A percentile compares a stretch with the other conserved stretches of the same genome.
Evolutionary conservation across 495 filamentous ascomycete species (phyloP).

Genomic region (Aspergillus mulundensis): DNA sequence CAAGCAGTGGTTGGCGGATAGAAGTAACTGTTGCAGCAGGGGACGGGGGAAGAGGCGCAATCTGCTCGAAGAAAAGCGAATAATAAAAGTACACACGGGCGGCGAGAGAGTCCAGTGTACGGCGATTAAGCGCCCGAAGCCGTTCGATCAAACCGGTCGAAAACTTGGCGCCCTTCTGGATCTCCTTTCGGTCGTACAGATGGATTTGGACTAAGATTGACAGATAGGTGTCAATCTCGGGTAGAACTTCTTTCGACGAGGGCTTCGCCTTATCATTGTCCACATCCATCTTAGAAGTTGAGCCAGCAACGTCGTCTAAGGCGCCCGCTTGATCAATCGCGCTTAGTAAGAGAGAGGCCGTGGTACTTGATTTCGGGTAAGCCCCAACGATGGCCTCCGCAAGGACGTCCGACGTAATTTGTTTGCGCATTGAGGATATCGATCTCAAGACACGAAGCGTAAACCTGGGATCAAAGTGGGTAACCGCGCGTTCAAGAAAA

Average conservation of each 20-base stretch:
- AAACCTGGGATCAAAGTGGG: conserved; percentile 92
- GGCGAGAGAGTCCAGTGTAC: conserved; percentile 88
- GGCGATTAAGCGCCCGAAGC: conserved; percentile 84
- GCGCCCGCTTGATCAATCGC: conserved; percentile 62
- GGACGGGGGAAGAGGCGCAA: conserved; percentile 80
- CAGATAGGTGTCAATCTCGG: conserved; percentile 89
- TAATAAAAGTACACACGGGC: conserved; percentile 98
- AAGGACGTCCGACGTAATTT: conserved; percentile 75
- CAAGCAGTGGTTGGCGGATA: conserved; percentile 80
- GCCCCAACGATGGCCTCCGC: conserved; percentile 76
- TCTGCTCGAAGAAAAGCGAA: conserved; percentile 86
- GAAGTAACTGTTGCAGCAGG: conserved; percentile 75
- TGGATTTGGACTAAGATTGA: conserved; percentile 86
- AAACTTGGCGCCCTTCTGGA: conserved; percentile 75
- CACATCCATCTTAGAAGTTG: conserved; percentile 69
- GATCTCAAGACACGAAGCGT: conserved; percentile 88
- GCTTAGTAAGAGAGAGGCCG: conserved; percentile 64
- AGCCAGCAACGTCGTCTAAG: conserved; percentile 51
- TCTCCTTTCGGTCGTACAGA: conserved; percentile 77
- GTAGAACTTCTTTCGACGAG: conserved; percentile 65
- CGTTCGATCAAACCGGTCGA: conserved; percentile 75
- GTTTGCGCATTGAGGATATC: conserved; percentile 91
- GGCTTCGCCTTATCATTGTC: conserved; percentile 54
- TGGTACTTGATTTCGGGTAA: conserved; percentile 60
- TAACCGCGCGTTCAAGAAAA: conserved; percentile 85